Evolutionary conservation across 1,139 yeast species (phyloP).

Genomic region (Wickerhamomyces sp.): DNA sequence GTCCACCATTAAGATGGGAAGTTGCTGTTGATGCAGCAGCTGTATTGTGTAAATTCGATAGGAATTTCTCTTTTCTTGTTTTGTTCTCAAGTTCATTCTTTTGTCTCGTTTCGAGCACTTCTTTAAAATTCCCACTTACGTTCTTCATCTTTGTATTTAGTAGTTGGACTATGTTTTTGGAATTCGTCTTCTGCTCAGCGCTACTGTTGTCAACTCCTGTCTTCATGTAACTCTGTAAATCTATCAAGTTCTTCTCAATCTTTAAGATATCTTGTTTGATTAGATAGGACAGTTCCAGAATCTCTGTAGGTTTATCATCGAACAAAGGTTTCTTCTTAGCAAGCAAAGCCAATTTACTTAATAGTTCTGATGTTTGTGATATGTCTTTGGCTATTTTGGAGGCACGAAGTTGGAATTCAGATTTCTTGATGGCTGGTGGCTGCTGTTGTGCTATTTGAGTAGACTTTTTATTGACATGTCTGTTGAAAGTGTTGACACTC

Average conservation of each 20-base stretch:
- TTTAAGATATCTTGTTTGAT: conserved; percentile 90
- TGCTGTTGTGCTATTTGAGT: conserved; percentile 24
- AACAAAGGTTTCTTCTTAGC: conserved; percentile 92
- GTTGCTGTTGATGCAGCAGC: too few relatives aligned
- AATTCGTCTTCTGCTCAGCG: conserved; percentile 45
- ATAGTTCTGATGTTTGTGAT: conserved; percentile 77
- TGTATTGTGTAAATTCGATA: conserved; percentile 42
- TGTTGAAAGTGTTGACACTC: conserved; percentile 68
- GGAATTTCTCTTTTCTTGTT: conserved; percentile 78
- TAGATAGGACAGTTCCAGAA: conserved; percentile 86
- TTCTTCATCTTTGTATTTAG: conserved; percentile 87
- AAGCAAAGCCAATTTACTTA: conserved; percentile 73
- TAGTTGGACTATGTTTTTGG: conserved; percentile 80
- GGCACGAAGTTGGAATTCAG: conserved; percentile 79
- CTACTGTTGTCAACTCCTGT: conserved; percentile 34
- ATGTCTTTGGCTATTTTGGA: conserved; percentile 84
- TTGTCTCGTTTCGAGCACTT: conserved; percentile 82
- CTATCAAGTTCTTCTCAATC: conserved; percentile 72
- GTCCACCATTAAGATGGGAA: conserved; percentile 8
- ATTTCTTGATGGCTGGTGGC: conserved; percentile 31
- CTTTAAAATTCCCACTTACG: conserved; percentile 87
- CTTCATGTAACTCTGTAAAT: conserved; percentile 50
- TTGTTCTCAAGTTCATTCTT: conserved; percentile 77
- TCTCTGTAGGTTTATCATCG: conserved; percentile 91
- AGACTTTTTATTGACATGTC: conserved; percentile 38